Evolutionary conservation across 2,329 filamentous ascomycete species (phyloP).

Genomic region (Aspergillus jensenii): DNA sequence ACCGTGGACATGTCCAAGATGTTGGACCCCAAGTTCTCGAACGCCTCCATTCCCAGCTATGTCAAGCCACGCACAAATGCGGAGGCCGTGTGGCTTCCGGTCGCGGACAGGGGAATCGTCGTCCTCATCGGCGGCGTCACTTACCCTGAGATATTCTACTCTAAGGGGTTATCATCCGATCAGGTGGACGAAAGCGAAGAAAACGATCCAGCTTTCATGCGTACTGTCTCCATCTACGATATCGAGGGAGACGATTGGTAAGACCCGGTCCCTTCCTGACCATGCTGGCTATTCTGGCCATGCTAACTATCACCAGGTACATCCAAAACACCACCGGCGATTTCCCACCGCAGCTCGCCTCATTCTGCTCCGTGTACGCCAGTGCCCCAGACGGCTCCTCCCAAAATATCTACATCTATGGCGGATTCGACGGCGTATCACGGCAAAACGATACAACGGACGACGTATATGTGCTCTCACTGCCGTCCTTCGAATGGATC

Average conservation of each 20-base stretch:
- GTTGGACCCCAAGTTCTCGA: conserved; percentile 55
- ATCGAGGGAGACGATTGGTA: conserved; percentile 29
- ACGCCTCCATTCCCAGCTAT: conserved; percentile 51
- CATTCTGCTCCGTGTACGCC: conserved; percentile 44
- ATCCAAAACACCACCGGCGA: conserved; percentile 43
- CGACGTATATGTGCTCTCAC: conserved; percentile 47
- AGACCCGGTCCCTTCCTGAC: background rate
- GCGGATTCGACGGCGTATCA: conserved; percentile 42
- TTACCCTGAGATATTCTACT: conserved; percentile 23
- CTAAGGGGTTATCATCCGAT: background rate
- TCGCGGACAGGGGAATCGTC: conserved; percentile 36
- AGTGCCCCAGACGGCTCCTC: conserved; percentile 39
- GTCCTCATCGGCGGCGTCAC: conserved; percentile 41
- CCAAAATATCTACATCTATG: conserved; percentile 53
- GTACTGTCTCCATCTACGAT: conserved; percentile 39
- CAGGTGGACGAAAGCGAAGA: conserved; percentile 18
- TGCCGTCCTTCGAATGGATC: conserved; percentile 50
- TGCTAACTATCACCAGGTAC: conserved; percentile 30
- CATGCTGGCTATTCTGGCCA: no score
- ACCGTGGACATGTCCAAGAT: conserved; percentile 60
- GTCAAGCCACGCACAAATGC: conserved; percentile 61
- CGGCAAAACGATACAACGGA: conserved; percentile 35
- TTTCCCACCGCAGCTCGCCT: conserved; percentile 33
- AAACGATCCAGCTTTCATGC: conserved; percentile 38
- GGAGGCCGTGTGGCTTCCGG: conserved; percentile 63